Percentiles rank a stretch among this genome's conserved stretches.
These are phyloP conservation scores for Thamnidium elegans DNA, from an alignment of 192 early-diverging fungal species.

Conservation along the genomic window DNA sequence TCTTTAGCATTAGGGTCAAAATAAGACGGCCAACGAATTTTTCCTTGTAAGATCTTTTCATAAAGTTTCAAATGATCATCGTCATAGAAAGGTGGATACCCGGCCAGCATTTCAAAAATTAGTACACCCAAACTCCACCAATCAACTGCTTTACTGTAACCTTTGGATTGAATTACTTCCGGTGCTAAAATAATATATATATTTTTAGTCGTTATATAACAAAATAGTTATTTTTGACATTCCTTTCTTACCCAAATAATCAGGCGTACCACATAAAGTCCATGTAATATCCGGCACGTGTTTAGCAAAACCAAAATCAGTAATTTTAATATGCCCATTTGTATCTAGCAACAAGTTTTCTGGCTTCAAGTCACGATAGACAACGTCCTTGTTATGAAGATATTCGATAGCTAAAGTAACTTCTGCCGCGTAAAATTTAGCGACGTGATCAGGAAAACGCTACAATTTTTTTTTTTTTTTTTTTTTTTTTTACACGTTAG, in stretches of 20 bases:
- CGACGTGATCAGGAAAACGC: conserved; percentile 67
- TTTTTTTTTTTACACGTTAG: too few species aligned
- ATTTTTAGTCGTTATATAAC: neutral
- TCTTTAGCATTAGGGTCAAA: conserved; percentile 83
- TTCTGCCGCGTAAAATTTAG: conserved; percentile 74
- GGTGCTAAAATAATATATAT: conserved; percentile 57
- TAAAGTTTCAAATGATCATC: conserved; percentile 89
- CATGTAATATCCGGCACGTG: conserved; percentile 74
- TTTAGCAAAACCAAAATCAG: conserved; percentile 84
- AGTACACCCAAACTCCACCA: conserved; percentile 93
- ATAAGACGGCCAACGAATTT: conserved; percentile 80
- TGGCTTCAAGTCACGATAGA: conserved; percentile 81
- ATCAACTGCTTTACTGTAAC: conserved; percentile 87
- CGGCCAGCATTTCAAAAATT: conserved; percentile 93
- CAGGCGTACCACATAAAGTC: conserved; percentile 82
- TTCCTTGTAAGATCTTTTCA: conserved; percentile 86
- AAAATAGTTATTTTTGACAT: neutral
- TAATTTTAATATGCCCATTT: conserved; percentile 78
- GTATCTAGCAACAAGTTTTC: conserved; percentile 75
- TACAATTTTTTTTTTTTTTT: too few species aligned
- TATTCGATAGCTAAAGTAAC: conserved; percentile 72
- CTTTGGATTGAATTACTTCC: conserved; percentile 87
- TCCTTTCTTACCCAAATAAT: conserved; percentile 51
- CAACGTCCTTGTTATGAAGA: conserved; percentile 66
- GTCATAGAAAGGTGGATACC: conserved; percentile 92